Evolutionary conservation across 1,284 basidiomycete genomes (phyloP), one percentile per base, ranked within the genome.

Genomic region (Ustilago sp.): DNA sequence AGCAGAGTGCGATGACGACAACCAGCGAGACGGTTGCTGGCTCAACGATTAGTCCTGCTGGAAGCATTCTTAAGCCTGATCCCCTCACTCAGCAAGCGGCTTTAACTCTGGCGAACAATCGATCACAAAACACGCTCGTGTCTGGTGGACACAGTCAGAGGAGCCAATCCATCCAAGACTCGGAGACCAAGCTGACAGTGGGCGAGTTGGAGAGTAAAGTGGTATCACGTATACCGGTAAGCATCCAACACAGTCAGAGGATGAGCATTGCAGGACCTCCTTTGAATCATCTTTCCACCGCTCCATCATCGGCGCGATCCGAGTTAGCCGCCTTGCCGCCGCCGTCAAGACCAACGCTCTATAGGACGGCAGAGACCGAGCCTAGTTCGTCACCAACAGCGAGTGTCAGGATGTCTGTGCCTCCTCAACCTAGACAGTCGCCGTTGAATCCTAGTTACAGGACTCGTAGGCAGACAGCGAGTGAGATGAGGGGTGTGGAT

Each of bases 331-430:
- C 11, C 2, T 11, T 60, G 47, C 45, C 45, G 41, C 38, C 50
- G 57, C n/a, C 43, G 1, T 45, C 43, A 15, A 19, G 67, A 47
- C 72, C 72, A 3, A 19, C 43, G 6, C 38, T 75, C 48, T 17
- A 50, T 7, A 57, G 68, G 41, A 55, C 73, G 11, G 57, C 63
- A 8, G 68, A 75, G 53, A 70, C 67, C 17, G 73, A 75, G n/a
- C 35, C 35, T 5, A 23, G 19, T 5, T 2, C 51, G 6, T 62
- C 63, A n/a, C 58, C 63, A 8, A 54, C 61, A 1, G 71, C 59
- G 0, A 65, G 65, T 39, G 66, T 65, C 59, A 63, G 71, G 32
- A 52, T 56, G 31, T 62, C 55, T 43, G 39, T 65, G 2, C 66
- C 71, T 9, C 58, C 66, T 41, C 71, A 74, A 47, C 23, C 48